Conservation (phyloP, 306 rosid genomes). For the Prunus fruticosa region DNA sequence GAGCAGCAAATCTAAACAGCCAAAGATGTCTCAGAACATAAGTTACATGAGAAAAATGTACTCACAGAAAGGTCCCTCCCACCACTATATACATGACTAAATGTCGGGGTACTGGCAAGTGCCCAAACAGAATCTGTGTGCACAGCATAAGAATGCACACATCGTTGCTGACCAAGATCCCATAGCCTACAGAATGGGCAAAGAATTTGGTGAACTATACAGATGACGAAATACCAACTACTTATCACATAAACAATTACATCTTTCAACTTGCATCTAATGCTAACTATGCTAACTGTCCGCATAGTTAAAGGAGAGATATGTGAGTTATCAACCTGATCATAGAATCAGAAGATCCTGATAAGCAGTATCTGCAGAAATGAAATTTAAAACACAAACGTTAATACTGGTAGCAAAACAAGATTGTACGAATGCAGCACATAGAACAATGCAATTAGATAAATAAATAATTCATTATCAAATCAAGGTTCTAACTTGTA, state of each 20-base stretch:
- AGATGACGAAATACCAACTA: conserved; percentile 2
- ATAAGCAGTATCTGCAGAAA: conserved; percentile 78
- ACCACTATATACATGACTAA: conserved; percentile 96
- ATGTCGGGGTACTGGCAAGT: conserved; percentile 94
- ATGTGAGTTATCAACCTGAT: conserved; percentile 60
- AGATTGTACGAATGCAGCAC: not conserved
- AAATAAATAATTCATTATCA: not conserved
- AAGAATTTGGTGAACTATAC: conserved; percentile 17
- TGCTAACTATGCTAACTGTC: not conserved
- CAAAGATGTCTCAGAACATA: not conserved
- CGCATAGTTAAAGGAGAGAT: not conserved
- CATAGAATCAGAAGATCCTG: conserved; percentile 99
- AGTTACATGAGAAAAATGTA: conserved; percentile 30
- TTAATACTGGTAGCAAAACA: conserved; percentile 5
- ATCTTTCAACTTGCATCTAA: not conserved
- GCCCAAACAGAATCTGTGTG: conserved; percentile 99
- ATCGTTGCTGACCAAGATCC: conserved; percentile 99
- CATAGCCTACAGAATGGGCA: conserved; percentile 64
- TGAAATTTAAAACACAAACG: conserved; percentile 15
- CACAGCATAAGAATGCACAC: conserved; percentile 97
- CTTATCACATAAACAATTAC: not conserved
- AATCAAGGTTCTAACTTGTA: not conserved
- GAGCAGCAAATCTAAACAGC: conserved; percentile 25
- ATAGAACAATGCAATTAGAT: not conserved
- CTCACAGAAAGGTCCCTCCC: conserved; percentile 98